Conservation (phyloP, 306 rosid species). For the Styphnolobium japonicum region DNA sequence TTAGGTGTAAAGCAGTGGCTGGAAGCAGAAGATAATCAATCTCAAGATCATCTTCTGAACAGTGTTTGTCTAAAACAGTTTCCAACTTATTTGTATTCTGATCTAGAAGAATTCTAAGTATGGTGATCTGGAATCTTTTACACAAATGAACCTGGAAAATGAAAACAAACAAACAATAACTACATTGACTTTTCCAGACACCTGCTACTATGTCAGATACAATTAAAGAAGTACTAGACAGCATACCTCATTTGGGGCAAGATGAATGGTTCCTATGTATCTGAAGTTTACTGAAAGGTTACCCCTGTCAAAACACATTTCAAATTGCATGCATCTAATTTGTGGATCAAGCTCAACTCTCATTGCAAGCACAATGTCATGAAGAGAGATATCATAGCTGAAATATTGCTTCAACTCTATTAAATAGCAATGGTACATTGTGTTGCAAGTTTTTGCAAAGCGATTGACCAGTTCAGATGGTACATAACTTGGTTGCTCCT, state of each 20-base stretch:
- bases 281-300: slow-evolving; percentile 41
- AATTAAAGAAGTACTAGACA: background rate
- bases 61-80: slow-evolving; percentile 18
- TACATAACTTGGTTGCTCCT: slow-evolving; percentile 55
- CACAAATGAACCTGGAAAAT: slow-evolving; percentile 55
- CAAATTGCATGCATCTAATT: slow-evolving; percentile 42
- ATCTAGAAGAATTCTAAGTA: slow-evolving; percentile 50
- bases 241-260: slow-evolving; percentile 54
- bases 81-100: slow-evolving; percentile 31
- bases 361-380: slow-evolving; percentile 54
- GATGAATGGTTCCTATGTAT: slow-evolving; percentile 47
- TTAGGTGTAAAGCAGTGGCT: slow-evolving; percentile 10
- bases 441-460: slow-evolving; percentile 16
- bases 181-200: background rate
- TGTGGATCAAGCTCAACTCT: slow-evolving; percentile 57
- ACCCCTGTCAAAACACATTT: slow-evolving; percentile 53
- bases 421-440: slow-evolving; percentile 61
- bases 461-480: slow-evolving; percentile 59
- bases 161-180: background rate
- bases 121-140: slow-evolving; percentile 61
- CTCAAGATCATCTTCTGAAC: slow-evolving; percentile 39
- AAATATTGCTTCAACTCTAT: slow-evolving; percentile 63
- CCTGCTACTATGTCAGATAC: background rate
- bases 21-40: slow-evolving; percentile 85
- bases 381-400: slow-evolving; percentile 40